These are phyloP conservation scores for Alternaria arborescens DNA, from an alignment of 2,329 filamentous ascomycete genomes.

Conservation along the genomic window DNA sequence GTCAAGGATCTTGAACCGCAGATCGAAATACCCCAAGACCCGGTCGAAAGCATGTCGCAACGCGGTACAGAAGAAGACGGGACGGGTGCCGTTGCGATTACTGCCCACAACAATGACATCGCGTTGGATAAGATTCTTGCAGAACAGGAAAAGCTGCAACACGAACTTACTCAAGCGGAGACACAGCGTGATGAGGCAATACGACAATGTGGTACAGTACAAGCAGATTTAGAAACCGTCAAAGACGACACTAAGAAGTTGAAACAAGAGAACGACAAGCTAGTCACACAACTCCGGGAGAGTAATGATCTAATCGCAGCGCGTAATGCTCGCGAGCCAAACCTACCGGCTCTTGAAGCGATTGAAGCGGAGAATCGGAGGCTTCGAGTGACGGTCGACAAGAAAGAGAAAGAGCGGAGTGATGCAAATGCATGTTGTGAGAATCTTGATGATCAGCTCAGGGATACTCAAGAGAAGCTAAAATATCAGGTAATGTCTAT, in stretches of 20 bases:
- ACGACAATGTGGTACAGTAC: not conserved
- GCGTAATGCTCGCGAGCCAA: not conserved
- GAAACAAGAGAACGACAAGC: not conserved
- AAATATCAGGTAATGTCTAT: not conserved
- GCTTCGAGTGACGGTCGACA: not conserved
- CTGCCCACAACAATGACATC: not conserved
- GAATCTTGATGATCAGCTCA: not conserved
- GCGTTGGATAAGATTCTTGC: not conserved
- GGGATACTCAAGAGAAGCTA: not conserved
- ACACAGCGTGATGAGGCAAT: not conserved
- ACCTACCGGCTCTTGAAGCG: not conserved
- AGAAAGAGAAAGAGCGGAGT: not conserved
- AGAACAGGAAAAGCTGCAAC: not conserved
- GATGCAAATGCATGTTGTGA: not conserved
- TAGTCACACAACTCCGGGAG: not conserved
- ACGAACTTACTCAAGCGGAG: not conserved
- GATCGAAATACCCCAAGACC: not conserved
- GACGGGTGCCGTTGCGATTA: not conserved
- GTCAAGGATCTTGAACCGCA: not conserved
- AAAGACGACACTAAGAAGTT: not conserved
- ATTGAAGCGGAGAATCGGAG: not conserved
- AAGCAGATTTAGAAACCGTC: conserved; percentile 3
- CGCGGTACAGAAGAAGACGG: not conserved
- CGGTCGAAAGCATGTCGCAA: not conserved
- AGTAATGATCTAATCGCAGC: not conserved